phyloP scores from a whole-genome alignment of 768 basidiomycete genomes.

The Phaeotremella fagi region DNA sequence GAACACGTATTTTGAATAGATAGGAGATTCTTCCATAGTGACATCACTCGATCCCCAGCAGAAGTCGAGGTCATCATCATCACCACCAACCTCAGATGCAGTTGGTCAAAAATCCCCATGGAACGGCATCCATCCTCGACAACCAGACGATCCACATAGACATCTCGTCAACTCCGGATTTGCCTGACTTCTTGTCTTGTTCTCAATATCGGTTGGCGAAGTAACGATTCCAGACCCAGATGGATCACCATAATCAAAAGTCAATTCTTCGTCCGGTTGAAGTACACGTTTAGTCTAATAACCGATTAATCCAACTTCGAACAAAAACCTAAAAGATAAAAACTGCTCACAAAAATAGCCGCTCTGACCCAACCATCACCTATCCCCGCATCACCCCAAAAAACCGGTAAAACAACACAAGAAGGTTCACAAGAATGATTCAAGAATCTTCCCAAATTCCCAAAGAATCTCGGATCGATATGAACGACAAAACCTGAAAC shows the following conservation, averaged over 20 bases:
- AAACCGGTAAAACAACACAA: conserved; percentile 41
- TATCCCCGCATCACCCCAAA: conserved; percentile 28
- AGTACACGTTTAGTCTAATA: conserved; percentile 35
- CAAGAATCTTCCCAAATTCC: conserved; percentile 45
- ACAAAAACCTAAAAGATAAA: not conserved
- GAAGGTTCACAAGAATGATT: conserved; percentile 49
- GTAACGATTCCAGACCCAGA: too few relatives aligned
- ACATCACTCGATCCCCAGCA: too few relatives aligned
- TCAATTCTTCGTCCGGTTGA: conserved; percentile 39
- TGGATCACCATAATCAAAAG: conserved; percentile 47
- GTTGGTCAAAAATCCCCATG: too few relatives aligned
- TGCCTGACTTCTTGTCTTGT: not conserved
- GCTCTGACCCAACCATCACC: conserved; percentile 31
- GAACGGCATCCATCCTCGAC: conserved; percentile 40
- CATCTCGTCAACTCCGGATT: conserved; percentile 10
- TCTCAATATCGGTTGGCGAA: conserved; percentile 6
- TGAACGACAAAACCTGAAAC: conserved; percentile 25
- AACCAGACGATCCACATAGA: conserved; percentile 13
- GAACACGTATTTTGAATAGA: not conserved
- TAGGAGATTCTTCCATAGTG: too few relatives aligned
- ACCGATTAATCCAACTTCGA: not conserved
- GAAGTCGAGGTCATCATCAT: too few relatives aligned
- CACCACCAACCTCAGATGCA: too few relatives aligned
- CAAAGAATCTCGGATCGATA: conserved; percentile 42
- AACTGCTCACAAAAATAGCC: conserved; percentile 46